Evolutionary conservation across 202 grass and related monocot species (phyloP).

Genomic region (Zoysia matrella): DNA sequence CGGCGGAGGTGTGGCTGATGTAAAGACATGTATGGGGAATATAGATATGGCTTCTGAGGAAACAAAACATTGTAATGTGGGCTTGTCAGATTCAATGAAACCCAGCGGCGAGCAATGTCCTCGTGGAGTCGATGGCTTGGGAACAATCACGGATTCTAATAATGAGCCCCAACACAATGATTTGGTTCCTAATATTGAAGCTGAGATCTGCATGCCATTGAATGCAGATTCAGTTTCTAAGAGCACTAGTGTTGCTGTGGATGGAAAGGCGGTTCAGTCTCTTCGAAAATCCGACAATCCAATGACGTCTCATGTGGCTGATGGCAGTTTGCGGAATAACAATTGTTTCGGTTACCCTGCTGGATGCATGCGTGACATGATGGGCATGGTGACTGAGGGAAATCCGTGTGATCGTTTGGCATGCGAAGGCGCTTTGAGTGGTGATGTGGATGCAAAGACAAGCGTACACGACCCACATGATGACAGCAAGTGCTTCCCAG

Average conservation of each 20-base stretch:
- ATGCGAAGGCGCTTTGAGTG: background rate
- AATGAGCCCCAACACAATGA: constrained; percentile 26
- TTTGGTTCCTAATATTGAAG: constrained; percentile 33
- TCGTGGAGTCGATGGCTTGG: constrained; percentile 20
- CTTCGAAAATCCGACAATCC: constrained; percentile 15
- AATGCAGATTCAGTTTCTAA: constrained; percentile 36
- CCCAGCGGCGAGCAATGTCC: constrained; percentile 6
- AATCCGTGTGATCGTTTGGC: constrained; percentile 14
- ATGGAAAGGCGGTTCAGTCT: constrained; percentile 28
- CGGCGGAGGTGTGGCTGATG: background rate
- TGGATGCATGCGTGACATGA: constrained; percentile 25
- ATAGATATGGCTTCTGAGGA: background rate
- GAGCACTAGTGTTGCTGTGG: constrained; percentile 19
- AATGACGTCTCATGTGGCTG: background rate
- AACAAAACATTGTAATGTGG: background rate
- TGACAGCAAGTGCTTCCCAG: constrained; percentile 15
- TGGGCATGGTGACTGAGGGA: constrained; percentile 11
- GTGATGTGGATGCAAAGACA: constrained; percentile 12
- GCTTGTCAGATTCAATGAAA: constrained; percentile 19
- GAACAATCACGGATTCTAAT: constrained; percentile 9
- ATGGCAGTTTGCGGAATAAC: background rate
- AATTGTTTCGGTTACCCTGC: background rate
- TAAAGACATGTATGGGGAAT: constrained; percentile 16
- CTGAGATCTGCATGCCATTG: background rate
- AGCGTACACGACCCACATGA: background rate